These are phyloP conservation scores for Alnus glutinosa DNA, from an alignment of 306 rosid species.

Conservation along the genomic window DNA sequence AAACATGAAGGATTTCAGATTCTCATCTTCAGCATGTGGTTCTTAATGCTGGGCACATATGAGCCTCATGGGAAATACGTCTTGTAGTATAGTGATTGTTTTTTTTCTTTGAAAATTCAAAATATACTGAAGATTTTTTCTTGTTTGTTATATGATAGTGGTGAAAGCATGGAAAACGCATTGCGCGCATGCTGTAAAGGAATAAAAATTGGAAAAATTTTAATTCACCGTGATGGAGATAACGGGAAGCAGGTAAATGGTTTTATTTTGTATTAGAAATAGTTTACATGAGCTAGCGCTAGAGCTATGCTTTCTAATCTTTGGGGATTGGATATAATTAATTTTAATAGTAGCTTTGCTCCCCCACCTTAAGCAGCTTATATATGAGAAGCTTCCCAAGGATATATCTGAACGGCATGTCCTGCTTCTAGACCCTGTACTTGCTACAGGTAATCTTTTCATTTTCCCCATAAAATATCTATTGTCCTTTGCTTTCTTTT, in stretches of 20 bases:
- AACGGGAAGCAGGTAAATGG: constrained; percentile 82
- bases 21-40: constrained; percentile 5
- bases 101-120: neutral
- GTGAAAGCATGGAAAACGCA: constrained; percentile 99
- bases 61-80: neutral
- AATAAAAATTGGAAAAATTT: constrained; percentile 95
- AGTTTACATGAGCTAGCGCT: constrained; percentile 8
- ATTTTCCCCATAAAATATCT: constrained; percentile 3
- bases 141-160: constrained; percentile 57
- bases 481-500: constrained; percentile 10
- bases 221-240: constrained; percentile 98
- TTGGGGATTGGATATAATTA: neutral
- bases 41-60: neutral
- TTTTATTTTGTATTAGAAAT: constrained; percentile 8
- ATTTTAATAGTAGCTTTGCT: constrained; percentile 27
- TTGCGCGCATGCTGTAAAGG: constrained; percentile 98
- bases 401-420: constrained; percentile 98
- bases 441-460: constrained; percentile 77
- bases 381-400: constrained; percentile 92
- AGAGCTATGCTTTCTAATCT: neutral
- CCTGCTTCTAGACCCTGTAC: constrained; percentile 97
- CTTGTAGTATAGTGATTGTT: neutral
- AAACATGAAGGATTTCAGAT: constrained; percentile 19
- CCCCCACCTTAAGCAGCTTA: constrained; percentile 64
- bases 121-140: constrained; percentile 10